Conservation (phyloP, 2,329 filamentous ascomycete genomes). For the Sarocladium kiliense region DNA sequence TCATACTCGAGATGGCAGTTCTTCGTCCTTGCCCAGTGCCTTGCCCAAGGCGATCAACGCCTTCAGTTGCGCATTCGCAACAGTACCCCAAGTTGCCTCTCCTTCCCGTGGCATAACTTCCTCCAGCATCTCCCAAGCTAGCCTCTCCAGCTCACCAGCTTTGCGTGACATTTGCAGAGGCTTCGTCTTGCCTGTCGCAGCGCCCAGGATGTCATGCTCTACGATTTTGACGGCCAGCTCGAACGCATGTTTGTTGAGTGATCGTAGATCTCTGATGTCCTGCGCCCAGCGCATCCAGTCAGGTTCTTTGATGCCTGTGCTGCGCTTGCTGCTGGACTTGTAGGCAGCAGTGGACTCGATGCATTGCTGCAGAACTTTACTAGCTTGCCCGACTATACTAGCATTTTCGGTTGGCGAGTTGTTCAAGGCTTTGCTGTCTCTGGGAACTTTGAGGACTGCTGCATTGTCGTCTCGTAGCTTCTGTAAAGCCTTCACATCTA, state of each 20-base stretch:
- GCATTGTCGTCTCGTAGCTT: neutral
- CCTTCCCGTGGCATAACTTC: conserved; percentile 16
- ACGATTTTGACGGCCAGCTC: neutral
- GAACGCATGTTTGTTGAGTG: conserved; percentile 19
- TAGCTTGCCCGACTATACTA: neutral
- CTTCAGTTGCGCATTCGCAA: conserved; percentile 22
- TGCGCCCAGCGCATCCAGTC: conserved; percentile 26
- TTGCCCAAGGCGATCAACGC: conserved; percentile 14
- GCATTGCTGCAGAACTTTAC: conserved; percentile 15
- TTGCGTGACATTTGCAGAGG: neutral
- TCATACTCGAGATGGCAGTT: too few species aligned
- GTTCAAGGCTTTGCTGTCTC: too few species aligned
- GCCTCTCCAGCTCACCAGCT: conserved; percentile 22
- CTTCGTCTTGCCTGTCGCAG: conserved; percentile 11
- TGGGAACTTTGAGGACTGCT: neutral
- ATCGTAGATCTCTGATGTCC: conserved; percentile 23
- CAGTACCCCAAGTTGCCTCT: conserved; percentile 26
- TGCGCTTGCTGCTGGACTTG: conserved; percentile 13
- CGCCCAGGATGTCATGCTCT: conserved; percentile 14
- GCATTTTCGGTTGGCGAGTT: too few species aligned
- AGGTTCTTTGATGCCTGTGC: conserved; percentile 18
- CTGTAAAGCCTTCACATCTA: neutral
- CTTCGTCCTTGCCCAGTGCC: neutral
- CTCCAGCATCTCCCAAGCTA: conserved; percentile 28
- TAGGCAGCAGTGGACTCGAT: conserved; percentile 18